A percentile compares a stretch with the other conserved stretches of the same genome.
Conservation (phyloP, 768 basidiomycete species). For the Thelephora ganbajun region DNA sequence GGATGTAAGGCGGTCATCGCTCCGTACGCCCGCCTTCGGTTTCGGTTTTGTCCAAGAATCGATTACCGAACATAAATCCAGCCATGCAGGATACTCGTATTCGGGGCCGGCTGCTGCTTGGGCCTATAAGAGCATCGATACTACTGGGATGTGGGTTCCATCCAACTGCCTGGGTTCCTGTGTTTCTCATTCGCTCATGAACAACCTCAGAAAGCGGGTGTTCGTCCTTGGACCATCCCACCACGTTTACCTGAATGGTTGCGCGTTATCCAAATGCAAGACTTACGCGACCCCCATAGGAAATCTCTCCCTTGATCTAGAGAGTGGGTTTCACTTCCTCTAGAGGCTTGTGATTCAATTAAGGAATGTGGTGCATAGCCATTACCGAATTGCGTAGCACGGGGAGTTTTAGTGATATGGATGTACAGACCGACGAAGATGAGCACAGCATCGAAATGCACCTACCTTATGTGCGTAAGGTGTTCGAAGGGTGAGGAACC, state of each 20-base stretch:
- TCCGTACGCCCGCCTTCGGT: constrained; percentile 47
- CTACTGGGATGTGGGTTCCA: constrained; percentile 54
- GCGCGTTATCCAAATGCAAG: constrained; percentile 71
- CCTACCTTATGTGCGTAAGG: constrained; percentile 76
- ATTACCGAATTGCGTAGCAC: constrained; percentile 51
- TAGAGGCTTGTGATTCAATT: neutral
- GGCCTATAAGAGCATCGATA: constrained; percentile 88
- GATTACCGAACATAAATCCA: constrained; percentile 17
- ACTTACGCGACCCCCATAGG: constrained; percentile 82
- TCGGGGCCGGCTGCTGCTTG: constrained; percentile 91
- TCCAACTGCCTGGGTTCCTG: neutral
- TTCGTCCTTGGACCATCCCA: constrained; percentile 96
- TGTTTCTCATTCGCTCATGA: neutral
- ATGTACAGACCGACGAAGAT: constrained; percentile 60
- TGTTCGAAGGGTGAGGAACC: constrained; percentile 57
- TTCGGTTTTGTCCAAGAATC: neutral
- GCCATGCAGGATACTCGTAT: constrained; percentile 93
- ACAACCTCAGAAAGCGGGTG: constrained; percentile 57
- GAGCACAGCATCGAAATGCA: constrained; percentile 99
- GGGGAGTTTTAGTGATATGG: constrained; percentile 59
- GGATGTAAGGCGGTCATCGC: constrained; percentile 85
- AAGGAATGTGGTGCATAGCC: constrained; percentile 26
- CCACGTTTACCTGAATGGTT: constrained; percentile 75
- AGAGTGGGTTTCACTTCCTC: constrained; percentile 38
- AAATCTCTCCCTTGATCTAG: constrained; percentile 59